Base-by-base conservation (phyloP, 768 basidiomycete genomes). In the Cystobasidium ongulense region DNA sequence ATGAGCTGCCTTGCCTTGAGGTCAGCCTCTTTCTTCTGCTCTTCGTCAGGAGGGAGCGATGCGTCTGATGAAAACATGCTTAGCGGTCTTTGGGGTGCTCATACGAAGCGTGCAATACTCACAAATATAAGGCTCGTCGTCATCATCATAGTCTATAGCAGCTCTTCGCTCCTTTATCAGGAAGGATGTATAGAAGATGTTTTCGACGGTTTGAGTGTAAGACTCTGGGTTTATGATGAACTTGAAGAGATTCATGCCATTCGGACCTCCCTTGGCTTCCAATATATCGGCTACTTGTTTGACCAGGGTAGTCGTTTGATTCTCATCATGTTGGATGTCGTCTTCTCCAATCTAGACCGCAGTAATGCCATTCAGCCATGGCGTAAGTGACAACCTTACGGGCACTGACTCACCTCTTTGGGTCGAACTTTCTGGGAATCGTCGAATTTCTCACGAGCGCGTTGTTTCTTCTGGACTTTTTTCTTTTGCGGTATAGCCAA, bases 181-280 rank as follows among this genome's bases (percentile, higher is more conserved):
- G 82, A 99, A 98, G 0, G 91, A 92, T 1, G 95, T 84, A 79
- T 96, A 93, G 80, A 99, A 98, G 27, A 95, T 84, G 80, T 99
- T 99, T 82, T 99, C 96, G 17, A 98, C 92, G 0, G 90, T 91
- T 80, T 99, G 95, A 0, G 88, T 89, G 79, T 91, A 99, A 78
- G 90, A 88, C 33, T 88, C 81, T 15, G 96, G 96, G 79, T 99
- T 95, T 75, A 96, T 84, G 66, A 97, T 84, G 78, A 97, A 90
- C 74, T 85, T 82, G 83, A 97, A 97, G 33, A 96, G 81, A 77
- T 96, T 96, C 64, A 90, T 84, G 7, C 35, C 84, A 82, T 21
- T 77, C 82, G n/a, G 82, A 36, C 64, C 67, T 5, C 75, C 73
- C 1, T 76, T 81, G 0, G 84, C 80, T 23, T 81, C 80, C 29